Conservation (phyloP, 768 basidiomycete species). For the Mycena crocata region DNA sequence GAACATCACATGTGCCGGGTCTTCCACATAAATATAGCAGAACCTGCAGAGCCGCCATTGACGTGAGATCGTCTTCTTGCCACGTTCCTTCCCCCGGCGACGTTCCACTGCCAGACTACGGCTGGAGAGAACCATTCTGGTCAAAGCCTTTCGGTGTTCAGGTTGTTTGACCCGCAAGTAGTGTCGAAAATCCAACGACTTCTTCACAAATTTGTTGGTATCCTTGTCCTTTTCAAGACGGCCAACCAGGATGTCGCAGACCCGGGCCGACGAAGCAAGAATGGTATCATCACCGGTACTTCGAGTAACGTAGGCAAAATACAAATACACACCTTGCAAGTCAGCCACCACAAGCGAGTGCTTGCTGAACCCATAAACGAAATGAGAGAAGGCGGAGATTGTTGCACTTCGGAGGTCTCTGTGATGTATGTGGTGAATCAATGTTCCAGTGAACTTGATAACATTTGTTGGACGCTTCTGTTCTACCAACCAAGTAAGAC, state of each 20-base stretch:
- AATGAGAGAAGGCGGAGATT: slow-evolving; percentile 1
- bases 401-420: neutral
- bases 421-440: neutral
- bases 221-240: no score
- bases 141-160: neutral
- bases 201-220: no score
- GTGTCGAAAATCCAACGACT: no score
- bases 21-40: no score
- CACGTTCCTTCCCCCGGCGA: neutral
- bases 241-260: no score
- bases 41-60: neutral
- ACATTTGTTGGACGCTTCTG: neutral
- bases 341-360: neutral
- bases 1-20: no score
- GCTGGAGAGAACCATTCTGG: neutral
- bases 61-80: neutral
- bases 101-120: no score
- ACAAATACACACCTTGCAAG: neutral
- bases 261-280: no score
- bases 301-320: neutral
- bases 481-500: slow-evolving; percentile 3
- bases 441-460: slow-evolving; percentile 1
- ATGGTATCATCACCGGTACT: no score
- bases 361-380: slow-evolving; percentile 7
- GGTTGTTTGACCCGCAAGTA: no score